These are phyloP conservation scores for Alternaria brassicicola DNA, from an alignment of 2,329 filamentous ascomycete genomes.

Conservation along the genomic window DNA sequence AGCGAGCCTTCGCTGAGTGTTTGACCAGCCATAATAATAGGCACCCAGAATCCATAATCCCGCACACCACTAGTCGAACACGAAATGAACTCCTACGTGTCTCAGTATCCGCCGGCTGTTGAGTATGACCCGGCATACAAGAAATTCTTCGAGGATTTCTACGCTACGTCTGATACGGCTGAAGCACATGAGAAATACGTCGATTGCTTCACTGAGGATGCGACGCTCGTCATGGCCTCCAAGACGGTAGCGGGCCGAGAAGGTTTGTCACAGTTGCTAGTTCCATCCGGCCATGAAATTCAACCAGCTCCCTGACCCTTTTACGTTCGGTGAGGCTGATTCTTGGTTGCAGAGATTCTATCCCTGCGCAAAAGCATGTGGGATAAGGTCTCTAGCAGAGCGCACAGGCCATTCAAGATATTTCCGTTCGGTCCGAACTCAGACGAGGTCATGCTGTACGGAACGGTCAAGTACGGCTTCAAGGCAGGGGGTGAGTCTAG, in stretches of 20 bases:
- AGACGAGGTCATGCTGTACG: conserved; percentile 61
- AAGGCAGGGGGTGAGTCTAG: conserved; percentile 56
- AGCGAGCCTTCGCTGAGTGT: conserved; percentile 5
- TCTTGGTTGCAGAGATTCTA: conserved; percentile 54
- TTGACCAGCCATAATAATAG: conserved; percentile 2
- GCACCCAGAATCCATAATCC: background rate
- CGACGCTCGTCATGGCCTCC: conserved; percentile 59
- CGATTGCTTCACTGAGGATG: conserved; percentile 56
- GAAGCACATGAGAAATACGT: conserved; percentile 58
- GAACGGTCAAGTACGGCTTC: conserved; percentile 59
- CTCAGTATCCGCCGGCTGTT: conserved; percentile 43
- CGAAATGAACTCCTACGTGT: conserved; percentile 42
- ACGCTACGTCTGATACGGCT: conserved; percentile 55
- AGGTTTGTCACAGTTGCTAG: conserved; percentile 43
- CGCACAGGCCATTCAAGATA: conserved; percentile 56
- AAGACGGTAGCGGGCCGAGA: conserved; percentile 54
- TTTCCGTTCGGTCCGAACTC: conserved; percentile 57
- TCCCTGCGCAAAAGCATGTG: conserved; percentile 59
- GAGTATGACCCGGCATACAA: conserved; percentile 51
- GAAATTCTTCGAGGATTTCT: conserved; percentile 56
- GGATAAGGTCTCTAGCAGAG: conserved; percentile 57
- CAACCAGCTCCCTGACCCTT: background rate
- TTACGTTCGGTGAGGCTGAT: background rate
- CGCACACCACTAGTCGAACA: background rate
- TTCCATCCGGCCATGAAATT: background rate